Evolutionary conservation across 2,329 filamentous ascomycete species (phyloP).

Genomic region (Ophiostoma sp.): DNA sequence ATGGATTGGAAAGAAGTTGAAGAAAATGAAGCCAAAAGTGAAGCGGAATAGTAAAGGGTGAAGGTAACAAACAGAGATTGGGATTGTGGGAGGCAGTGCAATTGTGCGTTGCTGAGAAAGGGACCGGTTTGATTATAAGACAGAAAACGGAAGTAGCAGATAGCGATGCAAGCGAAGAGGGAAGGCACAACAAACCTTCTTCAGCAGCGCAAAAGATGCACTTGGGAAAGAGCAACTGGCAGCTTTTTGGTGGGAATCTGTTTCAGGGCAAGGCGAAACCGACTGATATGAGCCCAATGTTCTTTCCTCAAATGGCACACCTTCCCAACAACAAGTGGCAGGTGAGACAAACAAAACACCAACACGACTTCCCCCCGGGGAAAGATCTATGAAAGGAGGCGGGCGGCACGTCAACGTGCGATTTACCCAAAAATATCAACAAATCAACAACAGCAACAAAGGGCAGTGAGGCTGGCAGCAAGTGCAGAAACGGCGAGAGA

Average conservation of each 20-base stretch:
- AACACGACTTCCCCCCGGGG: neutral
- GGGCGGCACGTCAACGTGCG: neutral
- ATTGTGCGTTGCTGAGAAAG: neutral
- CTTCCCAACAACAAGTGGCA: neutral
- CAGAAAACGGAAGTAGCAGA: constrained; percentile 14
- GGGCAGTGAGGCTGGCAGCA: neutral
- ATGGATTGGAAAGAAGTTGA: neutral
- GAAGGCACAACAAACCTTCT: neutral
- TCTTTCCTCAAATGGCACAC: constrained; percentile 4
- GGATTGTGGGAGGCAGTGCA: neutral
- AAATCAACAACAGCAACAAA: neutral
- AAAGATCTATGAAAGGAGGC: neutral
- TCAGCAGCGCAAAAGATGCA: neutral
- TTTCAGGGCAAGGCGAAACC: neutral
- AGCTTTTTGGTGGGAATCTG: neutral
- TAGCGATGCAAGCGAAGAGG: neutral
- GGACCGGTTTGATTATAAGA: constrained; percentile 8
- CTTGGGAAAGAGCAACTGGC: constrained; percentile 13
- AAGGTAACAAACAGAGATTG: neutral
- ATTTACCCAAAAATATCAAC: neutral
- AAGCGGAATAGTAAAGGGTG: neutral
- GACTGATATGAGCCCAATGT: neutral
- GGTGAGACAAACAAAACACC: constrained; percentile 4
- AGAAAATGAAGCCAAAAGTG: neutral
- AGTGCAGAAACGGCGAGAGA: neutral